Percentiles rank a stretch among this genome's conserved stretches.
Evolutionary conservation across 1,139 yeast species (phyloP).

Genomic region (Pichia kudriavzevii): DNA sequence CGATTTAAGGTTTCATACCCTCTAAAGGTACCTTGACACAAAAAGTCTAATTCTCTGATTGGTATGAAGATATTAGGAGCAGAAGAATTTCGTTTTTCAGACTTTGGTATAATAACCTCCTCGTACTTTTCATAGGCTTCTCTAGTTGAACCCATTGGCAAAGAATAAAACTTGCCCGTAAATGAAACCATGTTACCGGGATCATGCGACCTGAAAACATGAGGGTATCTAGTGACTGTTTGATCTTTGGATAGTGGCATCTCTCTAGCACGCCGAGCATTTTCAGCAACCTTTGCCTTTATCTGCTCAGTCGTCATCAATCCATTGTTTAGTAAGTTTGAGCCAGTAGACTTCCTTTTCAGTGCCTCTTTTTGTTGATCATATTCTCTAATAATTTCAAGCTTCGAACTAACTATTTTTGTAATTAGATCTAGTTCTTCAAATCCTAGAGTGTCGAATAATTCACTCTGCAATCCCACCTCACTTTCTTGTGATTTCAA

Average conservation of each 20-base stretch:
- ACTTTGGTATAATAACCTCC: constrained; percentile 76
- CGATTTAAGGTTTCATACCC: constrained; percentile 73
- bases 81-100: constrained; percentile 41
- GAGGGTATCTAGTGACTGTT: constrained; percentile 61
- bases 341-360: constrained; percentile 4
- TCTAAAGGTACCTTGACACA: constrained; percentile 80
- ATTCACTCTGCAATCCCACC: constrained; percentile 55
- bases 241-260: constrained; percentile 42
- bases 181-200: constrained; percentile 64
- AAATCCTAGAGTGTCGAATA: constrained; percentile 77
- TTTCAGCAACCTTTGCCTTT: constrained; percentile 48
- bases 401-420: constrained; percentile 49
- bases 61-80: constrained; percentile 49
- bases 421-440: constrained; percentile 78
- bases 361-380: constrained; percentile 9
- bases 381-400: constrained; percentile 19
- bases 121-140: constrained; percentile 56
- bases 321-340: constrained; percentile 10
- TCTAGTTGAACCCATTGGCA: constrained; percentile 80
- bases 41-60: constrained; percentile 57
- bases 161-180: constrained; percentile 68
- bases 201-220: constrained; percentile 71
- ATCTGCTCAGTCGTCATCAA: constrained; percentile 52
- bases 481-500: constrained; percentile 36
- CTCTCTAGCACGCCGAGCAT: constrained; percentile 44